Base-by-base conservation (phyloP, 202 grass and related monocot genomes). In the Panicum virgatum region DNA sequence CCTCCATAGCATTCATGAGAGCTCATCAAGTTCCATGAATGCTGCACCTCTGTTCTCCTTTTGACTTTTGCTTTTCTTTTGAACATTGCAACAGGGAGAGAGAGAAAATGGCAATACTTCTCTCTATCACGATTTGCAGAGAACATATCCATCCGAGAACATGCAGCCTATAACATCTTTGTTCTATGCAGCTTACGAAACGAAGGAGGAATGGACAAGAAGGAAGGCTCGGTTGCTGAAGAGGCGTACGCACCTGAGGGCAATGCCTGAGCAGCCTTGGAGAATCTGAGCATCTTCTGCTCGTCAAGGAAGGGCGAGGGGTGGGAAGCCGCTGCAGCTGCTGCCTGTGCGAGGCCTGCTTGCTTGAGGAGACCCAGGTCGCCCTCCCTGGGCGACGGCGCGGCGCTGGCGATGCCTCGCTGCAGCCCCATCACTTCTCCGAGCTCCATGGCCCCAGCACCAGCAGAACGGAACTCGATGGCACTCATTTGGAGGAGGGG, bases 271-370 rank as follows among this genome's bases (percentile, higher is more conserved):
- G 76, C 76, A 56, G 69, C 76, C 84, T 84, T 90, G 75, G 88
- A 87, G 84, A 87, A 90, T 6, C 88, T 72, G 80, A 90, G 88
- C 48, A 90, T 90, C 76, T 84, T 90, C 76, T 90, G 80, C 47
- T 90, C 70, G 73, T 90, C 88, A 9, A 90, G 84, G 76, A 90
- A 90, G 39, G 88, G 88, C 30, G 80, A 87, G 0, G 84, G 70
- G 71, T 81, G 87, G 32, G 84, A 43, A 4, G 46, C 52, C 7
- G 46, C 60, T 0, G 43, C 43, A 0, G 67, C 68, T 39, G 50
- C 51, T 0, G 53, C 40, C 44, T 83, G 84, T 29, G 70, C 30
- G 70, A 87, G 20, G 23, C 32, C 57, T 12, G 80, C 73, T 72
- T 76, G 83, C 76, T 73, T 79, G 19, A 66, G 45, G 54, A 78